Evolutionary conservation across 257 asterid species (phyloP).

Genomic region (Lavandula angustifolia): DNA sequence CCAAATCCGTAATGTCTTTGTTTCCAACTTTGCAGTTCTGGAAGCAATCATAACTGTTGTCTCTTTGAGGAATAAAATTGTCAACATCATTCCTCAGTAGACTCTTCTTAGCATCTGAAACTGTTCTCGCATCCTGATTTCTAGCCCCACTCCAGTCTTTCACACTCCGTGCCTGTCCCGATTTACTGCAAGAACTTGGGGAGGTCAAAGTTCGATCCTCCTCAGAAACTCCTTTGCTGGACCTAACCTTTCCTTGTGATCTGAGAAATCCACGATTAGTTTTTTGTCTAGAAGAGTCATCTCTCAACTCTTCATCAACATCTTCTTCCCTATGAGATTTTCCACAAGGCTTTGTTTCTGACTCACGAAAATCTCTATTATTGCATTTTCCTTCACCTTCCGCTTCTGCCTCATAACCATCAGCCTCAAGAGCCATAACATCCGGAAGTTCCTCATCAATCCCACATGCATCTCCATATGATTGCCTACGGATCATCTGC

Average conservation of each 20-base stretch:
- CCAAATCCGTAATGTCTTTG: constrained; percentile 72
- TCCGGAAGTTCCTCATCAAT: constrained; percentile 62
- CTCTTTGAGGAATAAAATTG: constrained; percentile 60
- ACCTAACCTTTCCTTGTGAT: constrained; percentile 66
- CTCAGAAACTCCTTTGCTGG: constrained; percentile 62
- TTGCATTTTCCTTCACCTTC: constrained; percentile 64
- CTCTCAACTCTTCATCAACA: constrained; percentile 67
- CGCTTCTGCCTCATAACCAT: constrained; percentile 50
- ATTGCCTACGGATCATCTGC: no score
- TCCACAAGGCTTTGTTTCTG: constrained; percentile 57
- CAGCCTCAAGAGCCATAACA: constrained; percentile 49
- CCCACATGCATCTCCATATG: constrained; percentile 28
- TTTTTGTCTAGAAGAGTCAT: constrained; percentile 68
- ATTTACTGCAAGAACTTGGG: constrained; percentile 72
- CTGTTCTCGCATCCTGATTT: constrained; percentile 55
- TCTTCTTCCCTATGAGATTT: constrained; percentile 77
- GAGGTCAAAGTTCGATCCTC: constrained; percentile 65
- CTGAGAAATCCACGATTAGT: constrained; percentile 57
- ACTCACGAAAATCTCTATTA: constrained; percentile 56
- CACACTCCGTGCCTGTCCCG: constrained; percentile 57
- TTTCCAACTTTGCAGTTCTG: constrained; percentile 79
- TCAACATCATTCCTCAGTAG: constrained; percentile 40
- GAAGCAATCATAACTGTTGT: constrained; percentile 85
- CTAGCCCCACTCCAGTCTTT: constrained; percentile 56
- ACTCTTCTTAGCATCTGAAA: constrained; percentile 49